A percentile compares a stretch with the other conserved stretches of the same genome.
Evolutionary conservation across 768 basidiomycete species (phyloP).

Genomic region (Rhodosporidiobolus sp.): DNA sequence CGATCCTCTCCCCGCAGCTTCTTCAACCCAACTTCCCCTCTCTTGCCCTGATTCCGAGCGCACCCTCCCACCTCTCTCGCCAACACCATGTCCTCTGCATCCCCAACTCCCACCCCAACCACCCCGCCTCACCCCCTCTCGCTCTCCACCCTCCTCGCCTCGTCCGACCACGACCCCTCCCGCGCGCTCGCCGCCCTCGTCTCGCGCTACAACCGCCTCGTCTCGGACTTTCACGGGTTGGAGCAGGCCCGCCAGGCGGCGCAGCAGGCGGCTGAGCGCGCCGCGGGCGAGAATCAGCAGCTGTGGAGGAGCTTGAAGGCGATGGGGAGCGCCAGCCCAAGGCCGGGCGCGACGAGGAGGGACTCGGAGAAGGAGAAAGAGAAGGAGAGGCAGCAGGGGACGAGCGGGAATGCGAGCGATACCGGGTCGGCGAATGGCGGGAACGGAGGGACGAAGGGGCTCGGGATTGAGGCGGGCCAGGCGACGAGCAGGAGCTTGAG

Average conservation of each 20-base stretch:
- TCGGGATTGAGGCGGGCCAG: constrained; percentile 12
- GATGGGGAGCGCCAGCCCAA: constrained; percentile 15
- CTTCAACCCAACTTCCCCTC: not conserved
- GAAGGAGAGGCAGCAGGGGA: not conserved
- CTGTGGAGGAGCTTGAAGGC: constrained; percentile 37
- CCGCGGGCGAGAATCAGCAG: constrained; percentile 29
- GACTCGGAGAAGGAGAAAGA: not conserved
- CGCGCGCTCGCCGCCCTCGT: constrained; percentile 30
- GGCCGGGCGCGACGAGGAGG: constrained; percentile 5
- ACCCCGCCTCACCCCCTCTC: not conserved
- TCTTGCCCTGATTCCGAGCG: too few relatives aligned
- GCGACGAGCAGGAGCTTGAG: too few relatives aligned
- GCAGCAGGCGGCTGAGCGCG: constrained; percentile 3
- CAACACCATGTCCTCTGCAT: not conserved
- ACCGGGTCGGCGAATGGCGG: too few relatives aligned
- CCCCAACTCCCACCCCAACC: not conserved
- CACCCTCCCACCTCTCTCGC: not conserved
- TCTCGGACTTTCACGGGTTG: not conserved
- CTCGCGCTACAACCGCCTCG: constrained; percentile 30
- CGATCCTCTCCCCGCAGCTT: not conserved
- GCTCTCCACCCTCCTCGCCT: constrained; percentile 15
- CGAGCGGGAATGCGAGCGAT: not conserved
- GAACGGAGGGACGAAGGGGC: not conserved
- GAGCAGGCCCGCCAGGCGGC: constrained; percentile 12
- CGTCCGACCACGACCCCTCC: constrained; percentile 21